Evolutionary conservation across 129 eudicot species (phyloP).

Genomic region (Arctium minus): DNA sequence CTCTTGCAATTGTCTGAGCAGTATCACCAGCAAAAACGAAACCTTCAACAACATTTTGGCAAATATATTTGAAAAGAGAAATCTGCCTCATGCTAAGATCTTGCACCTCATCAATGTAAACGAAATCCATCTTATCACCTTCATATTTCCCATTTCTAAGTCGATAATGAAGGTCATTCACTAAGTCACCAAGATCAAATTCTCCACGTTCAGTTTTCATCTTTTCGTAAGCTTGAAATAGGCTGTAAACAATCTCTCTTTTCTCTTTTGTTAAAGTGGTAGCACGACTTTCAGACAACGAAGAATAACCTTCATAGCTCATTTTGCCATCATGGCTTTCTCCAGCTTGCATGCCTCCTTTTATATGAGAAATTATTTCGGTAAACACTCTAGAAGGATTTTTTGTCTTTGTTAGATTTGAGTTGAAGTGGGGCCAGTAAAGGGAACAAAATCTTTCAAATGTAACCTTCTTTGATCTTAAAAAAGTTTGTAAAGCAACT

Average conservation of each 20-base stretch:
- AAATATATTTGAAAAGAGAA: slow-evolving; percentile 45
- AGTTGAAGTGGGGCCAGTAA: slow-evolving; percentile 52
- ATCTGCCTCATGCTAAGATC: slow-evolving; percentile 51
- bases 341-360: slow-evolving; percentile 43
- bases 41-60: slow-evolving; percentile 52
- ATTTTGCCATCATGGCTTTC: slow-evolving; percentile 20
- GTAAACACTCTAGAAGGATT: slow-evolving; percentile 48
- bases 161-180: slow-evolving; percentile 43
- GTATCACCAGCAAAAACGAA: slow-evolving; percentile 54
- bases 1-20: slow-evolving; percentile 55
- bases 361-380: slow-evolving; percentile 45
- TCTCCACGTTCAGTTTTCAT: slow-evolving; percentile 40
- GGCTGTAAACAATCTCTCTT: slow-evolving; percentile 30
- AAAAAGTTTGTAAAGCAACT: slow-evolving; percentile 33
- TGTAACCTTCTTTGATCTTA: slow-evolving; percentile 41
- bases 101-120: slow-evolving; percentile 56
- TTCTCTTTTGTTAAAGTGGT: slow-evolving; percentile 28
- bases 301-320: slow-evolving; percentile 26
- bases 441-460: slow-evolving; percentile 35
- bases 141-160: slow-evolving; percentile 15
- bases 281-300: slow-evolving; percentile 25
- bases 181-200: slow-evolving; percentile 51
- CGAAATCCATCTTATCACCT: slow-evolving; percentile 42
- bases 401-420: slow-evolving; percentile 34
- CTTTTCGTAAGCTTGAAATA: slow-evolving; percentile 46